Evolutionary conservation across 2,329 filamentous ascomycete species (phyloP).

Genomic region (Pseudogymnoascus verrucosus): DNA sequence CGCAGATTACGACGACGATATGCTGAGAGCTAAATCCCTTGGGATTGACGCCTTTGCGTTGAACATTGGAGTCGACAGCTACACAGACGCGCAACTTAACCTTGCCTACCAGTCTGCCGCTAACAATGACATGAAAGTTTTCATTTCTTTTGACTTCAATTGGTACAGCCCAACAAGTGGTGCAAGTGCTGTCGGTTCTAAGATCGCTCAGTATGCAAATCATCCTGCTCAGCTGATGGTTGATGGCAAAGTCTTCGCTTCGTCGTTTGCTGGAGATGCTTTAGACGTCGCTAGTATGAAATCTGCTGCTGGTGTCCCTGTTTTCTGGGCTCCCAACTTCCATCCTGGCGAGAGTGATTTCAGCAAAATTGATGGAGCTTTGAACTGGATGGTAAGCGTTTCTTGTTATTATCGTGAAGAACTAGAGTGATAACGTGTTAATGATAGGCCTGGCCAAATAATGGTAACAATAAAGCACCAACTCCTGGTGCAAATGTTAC

Average conservation of each 20-base stretch:
- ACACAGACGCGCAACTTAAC: conserved; percentile 23
- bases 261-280: conserved; percentile 46
- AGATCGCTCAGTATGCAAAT: conserved; percentile 24
- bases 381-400: conserved; percentile 19
- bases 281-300: conserved; percentile 33
- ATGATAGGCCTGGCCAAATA: conserved; percentile 18
- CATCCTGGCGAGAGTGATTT: conserved; percentile 17
- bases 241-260: conserved; percentile 29
- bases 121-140: conserved; percentile 25
- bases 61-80: conserved; percentile 27
- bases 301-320: conserved; percentile 17
- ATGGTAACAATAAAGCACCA: conserved; percentile 21
- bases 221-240: conserved; percentile 30
- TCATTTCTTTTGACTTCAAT: conserved; percentile 28
- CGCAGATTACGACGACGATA: conserved; percentile 17
- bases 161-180: conserved; percentile 14
- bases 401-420: too few relatives aligned
- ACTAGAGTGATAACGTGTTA: neutral
- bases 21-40: conserved; percentile 20
- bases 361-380: conserved; percentile 17
- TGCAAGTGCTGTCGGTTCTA: conserved; percentile 20
- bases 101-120: conserved; percentile 25
- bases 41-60: conserved; percentile 31
- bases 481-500: conserved; percentile 17
- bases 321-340: conserved; percentile 21